Evolutionary conservation across 2,329 filamentous ascomycete species (phyloP), one percentile per base, ranked within the genome.

Genomic region (Exophiala sp.): DNA sequence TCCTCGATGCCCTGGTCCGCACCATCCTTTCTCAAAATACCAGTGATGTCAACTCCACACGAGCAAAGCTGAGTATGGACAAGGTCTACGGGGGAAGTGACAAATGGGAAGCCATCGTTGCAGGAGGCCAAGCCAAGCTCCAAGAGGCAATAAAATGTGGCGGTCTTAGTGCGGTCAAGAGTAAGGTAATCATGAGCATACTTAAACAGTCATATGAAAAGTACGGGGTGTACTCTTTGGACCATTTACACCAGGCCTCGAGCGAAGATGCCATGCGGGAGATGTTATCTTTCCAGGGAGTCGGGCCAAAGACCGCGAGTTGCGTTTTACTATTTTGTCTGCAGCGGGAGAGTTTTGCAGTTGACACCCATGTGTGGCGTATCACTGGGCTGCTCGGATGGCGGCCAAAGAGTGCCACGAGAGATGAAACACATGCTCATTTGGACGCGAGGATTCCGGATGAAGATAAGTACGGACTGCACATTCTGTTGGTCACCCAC

Each of bases 11-110:
- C 0, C 68, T 83, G 3, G 76, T 83, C 49, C 74, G 80, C 6
- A 84, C 81, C 0, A 69, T 79, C 2, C 72, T 84, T 7, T 81
- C 77, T 47, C 80, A 80, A 19, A 79, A 79, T 30, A 83, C 81
- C 0, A 77, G 75, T 0, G 72, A 73, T 41, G 72, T 65, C 13
- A 83, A 84, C 37, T 82, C 80, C 52, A 82, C 77, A 45, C 74
- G 83, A 57, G 87, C 94, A 62, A 88, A 90, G 64, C 68, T 69
- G 13, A 88, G 88, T 29, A 72, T 94, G 7, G 78, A 88, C 44
- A 80, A 82, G 66, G 83, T 89, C 0, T 81, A 85, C 61, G 70
- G 70, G n/a, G 75, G 79, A 9, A 73, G 72, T 16, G 67, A 76
- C 16, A 73, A 73, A 0, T 71, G 82, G 18, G 41, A 71, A 1